phyloP scores from a whole-genome alignment of 192 early-diverging fungal species.

The Backusella mclennaniae region DNA sequence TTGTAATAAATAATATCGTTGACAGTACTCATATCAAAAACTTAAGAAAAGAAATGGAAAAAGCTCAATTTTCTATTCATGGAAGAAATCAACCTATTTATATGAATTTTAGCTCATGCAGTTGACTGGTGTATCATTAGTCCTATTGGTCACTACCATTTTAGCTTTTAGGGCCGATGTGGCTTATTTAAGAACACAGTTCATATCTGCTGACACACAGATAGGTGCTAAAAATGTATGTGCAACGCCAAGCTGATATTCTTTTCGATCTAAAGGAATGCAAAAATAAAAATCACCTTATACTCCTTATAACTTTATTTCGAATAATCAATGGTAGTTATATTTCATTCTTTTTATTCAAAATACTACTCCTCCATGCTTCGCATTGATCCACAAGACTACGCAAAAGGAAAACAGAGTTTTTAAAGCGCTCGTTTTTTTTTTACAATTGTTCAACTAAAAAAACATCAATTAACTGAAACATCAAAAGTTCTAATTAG shows the following conservation, averaged over 20 bases:
- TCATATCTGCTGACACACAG: background rate
- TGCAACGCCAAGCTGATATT: background rate
- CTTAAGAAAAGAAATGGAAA: background rate
- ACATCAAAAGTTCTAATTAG: background rate
- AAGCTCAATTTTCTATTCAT: background rate
- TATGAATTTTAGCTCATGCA: background rate
- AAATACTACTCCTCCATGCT: background rate
- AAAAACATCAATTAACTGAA: background rate
- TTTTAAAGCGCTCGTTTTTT: background rate
- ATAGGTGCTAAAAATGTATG: background rate
- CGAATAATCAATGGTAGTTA: background rate
- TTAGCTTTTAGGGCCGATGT: slow-evolving; percentile 4
- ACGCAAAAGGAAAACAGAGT: background rate
- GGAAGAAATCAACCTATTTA: background rate
- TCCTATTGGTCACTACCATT: background rate
- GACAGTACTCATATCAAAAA: background rate
- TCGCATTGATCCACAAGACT: background rate
- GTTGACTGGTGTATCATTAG: background rate
- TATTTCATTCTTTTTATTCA: background rate
- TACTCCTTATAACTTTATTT: background rate
- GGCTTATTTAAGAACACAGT: background rate
- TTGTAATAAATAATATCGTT: background rate
- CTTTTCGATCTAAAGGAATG: background rate
- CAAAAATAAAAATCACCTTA: background rate
- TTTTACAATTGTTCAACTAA: background rate